Evolutionary conservation across 768 basidiomycete genomes (phyloP), one percentile per base, ranked within the genome.

Genomic region (Mrakia hoshinonis): DNA sequence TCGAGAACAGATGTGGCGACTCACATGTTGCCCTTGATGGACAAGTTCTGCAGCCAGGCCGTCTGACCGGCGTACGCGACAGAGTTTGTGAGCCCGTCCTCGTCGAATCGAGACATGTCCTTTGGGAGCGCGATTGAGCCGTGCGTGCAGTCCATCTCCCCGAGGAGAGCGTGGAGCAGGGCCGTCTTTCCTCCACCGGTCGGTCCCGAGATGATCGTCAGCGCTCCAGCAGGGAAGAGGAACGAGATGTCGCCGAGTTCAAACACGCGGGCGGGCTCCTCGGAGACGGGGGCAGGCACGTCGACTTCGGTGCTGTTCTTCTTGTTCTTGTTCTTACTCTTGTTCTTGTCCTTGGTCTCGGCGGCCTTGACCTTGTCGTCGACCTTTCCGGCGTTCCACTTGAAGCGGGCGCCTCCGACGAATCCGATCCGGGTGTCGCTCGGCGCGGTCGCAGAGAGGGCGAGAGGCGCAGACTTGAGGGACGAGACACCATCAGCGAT

Each of bases 161-260:
- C 88, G 1, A 89, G 82, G 12, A 88, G 79, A 4, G 87, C 87
- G 68, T 47, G n/a, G 12, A 78, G 74, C 2, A 72, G 79, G 0
- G 90, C 89, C 0, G 88, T 90, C 81, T 61, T 93, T 0, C 91
- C 91, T 52, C 86, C 86, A 7, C 89, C 91, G 6, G 90, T 91
- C 0, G 90, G 89, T 0, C 81, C 81, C 26, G 87, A 87, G 67
- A 92, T 82, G 9, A 92, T 79, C 0, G 88, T 85, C 22, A 93
- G 80, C 77, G 86, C 77, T 15, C 87, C 86, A 47, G 87, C 83
- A 0, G 91, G 90, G 81, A 93, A 92, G 60, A 81, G 76, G 39
- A 93, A 81, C 39, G 82, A 81, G 47, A 92, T 81, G 77, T 92
- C 87, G 65, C 79, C 79, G 48, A 93, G 80, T 77, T 88, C 86